Conservation (phyloP, 768 basidiomycete genomes). For the Leucocoprinus birnbaumii region DNA sequence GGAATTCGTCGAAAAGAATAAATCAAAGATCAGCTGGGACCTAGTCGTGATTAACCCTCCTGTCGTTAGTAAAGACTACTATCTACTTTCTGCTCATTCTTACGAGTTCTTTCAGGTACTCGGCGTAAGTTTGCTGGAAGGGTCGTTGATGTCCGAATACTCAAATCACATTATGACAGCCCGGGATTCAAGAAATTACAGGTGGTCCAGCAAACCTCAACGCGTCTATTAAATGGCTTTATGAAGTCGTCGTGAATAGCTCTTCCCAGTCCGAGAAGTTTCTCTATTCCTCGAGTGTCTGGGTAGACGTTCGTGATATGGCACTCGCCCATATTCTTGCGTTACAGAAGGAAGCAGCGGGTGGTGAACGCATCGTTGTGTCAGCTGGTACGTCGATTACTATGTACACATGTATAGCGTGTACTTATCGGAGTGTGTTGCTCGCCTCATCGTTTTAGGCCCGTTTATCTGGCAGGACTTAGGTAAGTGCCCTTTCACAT, state of each 20-base stretch:
- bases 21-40: slow-evolving; percentile 44
- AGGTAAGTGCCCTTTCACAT: no score
- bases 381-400: slow-evolving; percentile 24
- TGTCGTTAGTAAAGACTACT: slow-evolving; percentile 28
- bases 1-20: slow-evolving; percentile 41
- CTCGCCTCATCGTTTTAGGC: no score
- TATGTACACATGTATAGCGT: no score
- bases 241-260: slow-evolving; percentile 21
- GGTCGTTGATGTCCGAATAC: background rate
- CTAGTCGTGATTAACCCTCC: slow-evolving; percentile 53
- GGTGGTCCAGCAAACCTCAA: slow-evolving; percentile 31
- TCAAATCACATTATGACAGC: slow-evolving; percentile 25
- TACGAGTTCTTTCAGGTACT: slow-evolving; percentile 21
- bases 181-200: slow-evolving; percentile 39
- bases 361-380: slow-evolving; percentile 55
- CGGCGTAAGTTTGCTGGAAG: slow-evolving; percentile 20
- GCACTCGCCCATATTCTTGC: slow-evolving; percentile 54
- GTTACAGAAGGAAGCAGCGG: slow-evolving; percentile 49
- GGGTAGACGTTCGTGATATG: slow-evolving; percentile 55
- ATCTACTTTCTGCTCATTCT: no score
- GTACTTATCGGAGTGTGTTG: no score
- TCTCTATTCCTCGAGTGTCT: slow-evolving; percentile 21
- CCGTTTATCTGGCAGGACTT: no score
- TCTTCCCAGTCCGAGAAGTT: slow-evolving; percentile 18
- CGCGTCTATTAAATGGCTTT: slow-evolving; percentile 29